Evolutionary conservation across 371 early-diverging fungal genomes (phyloP).

Genomic region (Mucor indicus): DNA sequence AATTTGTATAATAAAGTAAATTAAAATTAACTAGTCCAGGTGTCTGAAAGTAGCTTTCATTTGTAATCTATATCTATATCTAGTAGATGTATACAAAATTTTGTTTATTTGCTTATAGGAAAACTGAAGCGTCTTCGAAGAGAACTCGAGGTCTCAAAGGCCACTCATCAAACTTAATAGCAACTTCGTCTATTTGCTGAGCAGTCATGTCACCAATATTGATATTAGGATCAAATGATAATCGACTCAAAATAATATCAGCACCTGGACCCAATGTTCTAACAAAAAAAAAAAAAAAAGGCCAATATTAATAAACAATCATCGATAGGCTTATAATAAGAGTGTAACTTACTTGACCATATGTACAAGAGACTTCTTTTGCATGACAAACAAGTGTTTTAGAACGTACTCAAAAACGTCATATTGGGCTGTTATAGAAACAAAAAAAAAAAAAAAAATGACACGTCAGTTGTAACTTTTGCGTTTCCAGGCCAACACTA

Average conservation of each 20-base stretch:
- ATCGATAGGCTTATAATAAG: background rate
- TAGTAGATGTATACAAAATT: too few species aligned
- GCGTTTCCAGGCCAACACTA: too few species aligned
- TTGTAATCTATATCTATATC: too few species aligned
- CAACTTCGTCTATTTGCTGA: constrained; percentile 54
- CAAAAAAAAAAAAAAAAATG: background rate
- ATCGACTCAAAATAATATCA: constrained; percentile 51
- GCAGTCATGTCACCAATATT: constrained; percentile 51
- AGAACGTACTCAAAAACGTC: constrained; percentile 59
- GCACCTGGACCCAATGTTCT: constrained; percentile 65
- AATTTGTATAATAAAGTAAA: too few species aligned
- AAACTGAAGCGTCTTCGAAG: constrained; percentile 38
- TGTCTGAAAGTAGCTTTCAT: too few species aligned
- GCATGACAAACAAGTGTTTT: constrained; percentile 52
- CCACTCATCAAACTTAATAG: constrained; percentile 62
- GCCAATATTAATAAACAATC: background rate
- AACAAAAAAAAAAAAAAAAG: background rate
- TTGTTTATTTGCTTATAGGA: constrained; percentile 7
- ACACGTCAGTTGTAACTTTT: background rate
- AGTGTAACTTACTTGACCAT: constrained; percentile 49
- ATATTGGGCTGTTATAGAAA: constrained; percentile 52
- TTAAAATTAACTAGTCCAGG: too few species aligned
- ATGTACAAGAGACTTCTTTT: constrained; percentile 37
- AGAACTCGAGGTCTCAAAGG: constrained; percentile 50
- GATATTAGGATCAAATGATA: constrained; percentile 49